Evolutionary conservation across 495 filamentous ascomycete genomes (phyloP), one percentile per base, ranked within the genome.

Genomic region (Cryomyces antarcticus): DNA sequence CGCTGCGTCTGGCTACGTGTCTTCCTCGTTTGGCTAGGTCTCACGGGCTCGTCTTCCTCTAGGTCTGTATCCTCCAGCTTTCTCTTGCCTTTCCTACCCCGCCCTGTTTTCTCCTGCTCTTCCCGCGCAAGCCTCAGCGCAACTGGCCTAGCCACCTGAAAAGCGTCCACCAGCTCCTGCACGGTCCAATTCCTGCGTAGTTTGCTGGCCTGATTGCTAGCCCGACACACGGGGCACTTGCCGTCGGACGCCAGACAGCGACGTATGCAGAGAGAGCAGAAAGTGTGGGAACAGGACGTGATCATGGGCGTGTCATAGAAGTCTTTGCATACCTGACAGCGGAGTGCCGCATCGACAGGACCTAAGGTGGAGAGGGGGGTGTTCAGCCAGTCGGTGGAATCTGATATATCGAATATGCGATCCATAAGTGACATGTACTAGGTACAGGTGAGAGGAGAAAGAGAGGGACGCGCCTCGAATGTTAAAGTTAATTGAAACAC

Each of bases 241-340:
- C 81, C 77, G 47, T 93, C 87, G 1, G 70, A 65, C 5, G 76
- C 74, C 3, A 99, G 65, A 47, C 78, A 81, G 42, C 85, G 67
- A 11, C 89, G 81, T 47, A 97, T 95, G 58, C 89, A 99, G 29
- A 88, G 59, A 11, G 86, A 94, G 67, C 89, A 99, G 56, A 99
- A 99, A 0, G 89, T 95, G 58, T 99, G 89, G 36, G 73, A 80
- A 67, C 89, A 99, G 0, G 78, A 79, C 1, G 89, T 99, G 42
- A 95, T 77, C 67, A 99, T 87, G 0, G 89, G 89, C 24, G 82
- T 86, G 46, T 73, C 71, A 63, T 80, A 96, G 60, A 95, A 92
- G 57, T 99, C 89, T 61, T 95, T 96, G 70, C 89, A 99, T 45
- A 99, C 79, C 52, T 95, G 80, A 60, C 89, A 99, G 49, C 87